These are phyloP conservation scores for Eucalyptus sp. DNA, from an alignment of 345 rosid genomes.

Conservation along the genomic window DNA sequence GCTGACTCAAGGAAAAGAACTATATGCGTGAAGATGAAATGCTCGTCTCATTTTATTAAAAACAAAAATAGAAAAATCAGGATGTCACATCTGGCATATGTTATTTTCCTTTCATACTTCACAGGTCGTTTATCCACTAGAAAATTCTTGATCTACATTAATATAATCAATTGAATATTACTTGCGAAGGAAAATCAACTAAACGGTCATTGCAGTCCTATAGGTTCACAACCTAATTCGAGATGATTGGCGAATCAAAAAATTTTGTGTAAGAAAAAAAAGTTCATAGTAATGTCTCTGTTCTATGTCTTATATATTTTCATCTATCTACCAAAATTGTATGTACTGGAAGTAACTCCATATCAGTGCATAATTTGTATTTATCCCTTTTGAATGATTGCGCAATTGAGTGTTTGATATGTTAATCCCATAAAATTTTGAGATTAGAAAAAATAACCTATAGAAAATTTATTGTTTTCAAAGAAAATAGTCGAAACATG, in stretches of 20 bases:
- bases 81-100: too few relatives aligned
- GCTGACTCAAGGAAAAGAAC: too few relatives aligned
- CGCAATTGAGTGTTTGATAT: rapidly evolving
- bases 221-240: not conserved
- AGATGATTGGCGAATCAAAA: not conserved
- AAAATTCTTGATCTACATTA: not conserved
- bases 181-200: not conserved
- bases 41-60: too few relatives aligned
- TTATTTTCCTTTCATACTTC: not conserved
- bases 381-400: too few relatives aligned
- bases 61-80: too few relatives aligned
- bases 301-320: not conserved
- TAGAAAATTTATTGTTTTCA: not conserved
- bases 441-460: not conserved
- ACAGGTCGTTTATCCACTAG: not conserved
- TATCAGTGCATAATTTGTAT: not conserved
- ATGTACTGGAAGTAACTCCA: not conserved
- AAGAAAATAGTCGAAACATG: not conserved
- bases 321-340: not conserved
- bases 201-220: not conserved
- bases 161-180: not conserved
- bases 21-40: too few relatives aligned
- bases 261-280: too few relatives aligned
- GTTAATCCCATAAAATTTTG: too few relatives aligned
- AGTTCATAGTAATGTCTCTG: not conserved